Percentiles rank a stretch among this genome's conserved stretches.
These are phyloP conservation scores for Rubus idaeus DNA, from an alignment of 306 rosid genomes.

Conservation along the genomic window DNA sequence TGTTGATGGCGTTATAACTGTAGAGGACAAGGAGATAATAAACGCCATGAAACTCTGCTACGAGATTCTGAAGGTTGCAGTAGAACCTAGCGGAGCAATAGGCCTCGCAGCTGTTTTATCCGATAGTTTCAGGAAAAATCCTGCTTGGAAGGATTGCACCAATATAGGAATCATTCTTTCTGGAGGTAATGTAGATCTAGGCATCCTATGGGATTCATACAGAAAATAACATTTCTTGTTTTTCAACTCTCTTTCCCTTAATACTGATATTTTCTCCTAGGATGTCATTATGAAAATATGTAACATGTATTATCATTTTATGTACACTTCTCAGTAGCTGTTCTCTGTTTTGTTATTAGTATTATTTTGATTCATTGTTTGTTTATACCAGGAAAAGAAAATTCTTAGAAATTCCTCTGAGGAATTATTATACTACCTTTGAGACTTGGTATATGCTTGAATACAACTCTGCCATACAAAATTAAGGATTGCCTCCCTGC, in stretches of 20 bases:
- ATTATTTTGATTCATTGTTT: neutral
- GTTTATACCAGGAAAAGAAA: neutral
- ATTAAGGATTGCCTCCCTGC: neutral
- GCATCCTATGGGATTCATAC: slow-evolving; percentile 63
- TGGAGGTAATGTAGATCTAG: slow-evolving; percentile 87
- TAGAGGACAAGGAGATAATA: slow-evolving; percentile 73
- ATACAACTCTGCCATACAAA: neutral
- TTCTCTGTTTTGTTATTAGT: neutral
- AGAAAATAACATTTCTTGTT: slow-evolving; percentile 32
- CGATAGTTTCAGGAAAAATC: slow-evolving; percentile 58
- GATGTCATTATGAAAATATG: neutral
- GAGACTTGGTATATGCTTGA: neutral
- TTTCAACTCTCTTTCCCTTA: slow-evolving; percentile 13
- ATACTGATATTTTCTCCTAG: neutral
- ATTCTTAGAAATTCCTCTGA: neutral
- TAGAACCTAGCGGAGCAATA: slow-evolving; percentile 93
- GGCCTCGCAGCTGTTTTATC: slow-evolving; percentile 94
- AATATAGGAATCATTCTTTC: slow-evolving; percentile 74
- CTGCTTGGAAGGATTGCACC: slow-evolving; percentile 70
- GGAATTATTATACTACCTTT: neutral
- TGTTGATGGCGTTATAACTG: slow-evolving; percentile 72
- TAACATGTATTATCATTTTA: no score
- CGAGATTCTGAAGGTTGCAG: slow-evolving; percentile 76
- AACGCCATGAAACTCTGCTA: slow-evolving; percentile 77
- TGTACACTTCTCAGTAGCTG: neutral